phyloP scores from a whole-genome alignment of 768 basidiomycete species.

The Serendipita sp. region DNA sequence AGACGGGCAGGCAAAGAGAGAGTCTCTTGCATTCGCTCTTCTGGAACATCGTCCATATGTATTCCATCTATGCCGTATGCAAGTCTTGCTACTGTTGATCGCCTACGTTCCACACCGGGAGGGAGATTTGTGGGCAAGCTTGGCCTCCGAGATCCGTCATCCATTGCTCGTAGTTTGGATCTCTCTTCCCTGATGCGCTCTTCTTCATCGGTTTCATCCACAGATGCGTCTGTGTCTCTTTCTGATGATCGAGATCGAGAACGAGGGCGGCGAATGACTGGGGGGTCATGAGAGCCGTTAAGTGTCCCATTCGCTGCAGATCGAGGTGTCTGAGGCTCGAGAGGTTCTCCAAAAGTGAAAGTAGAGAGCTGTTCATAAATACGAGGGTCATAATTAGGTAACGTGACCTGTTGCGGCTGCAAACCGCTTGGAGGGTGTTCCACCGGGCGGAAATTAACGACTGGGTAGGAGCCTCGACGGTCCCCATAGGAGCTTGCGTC shows the following conservation, averaged over 20 bases:
- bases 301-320: neutral
- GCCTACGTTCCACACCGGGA: neutral
- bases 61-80: neutral
- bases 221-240: neutral
- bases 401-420: neutral
- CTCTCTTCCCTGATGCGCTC: constrained; percentile 19
- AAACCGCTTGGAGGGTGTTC: constrained; percentile 3
- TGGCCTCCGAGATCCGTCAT: constrained; percentile 27
- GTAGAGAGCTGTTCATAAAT: constrained; percentile 4
- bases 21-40: constrained; percentile 1
- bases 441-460: neutral
- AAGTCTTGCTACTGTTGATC: neutral
- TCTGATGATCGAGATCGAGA: neutral
- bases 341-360: constrained; percentile 2
- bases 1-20: neutral
- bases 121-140: constrained; percentile 25
- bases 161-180: constrained; percentile 30
- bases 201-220: constrained; percentile 25
- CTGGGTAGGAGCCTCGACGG: neutral
- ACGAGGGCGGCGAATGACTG: neutral
- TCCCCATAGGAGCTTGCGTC: neutral
- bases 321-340: neutral
- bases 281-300: neutral
- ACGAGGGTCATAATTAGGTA: constrained; percentile 5
- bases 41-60: neutral